A percentile compares a stretch with the other conserved stretches of the same genome.
Conservation (phyloP, 2,329 filamentous ascomycete genomes). For the Diaporthe sp. region DNA sequence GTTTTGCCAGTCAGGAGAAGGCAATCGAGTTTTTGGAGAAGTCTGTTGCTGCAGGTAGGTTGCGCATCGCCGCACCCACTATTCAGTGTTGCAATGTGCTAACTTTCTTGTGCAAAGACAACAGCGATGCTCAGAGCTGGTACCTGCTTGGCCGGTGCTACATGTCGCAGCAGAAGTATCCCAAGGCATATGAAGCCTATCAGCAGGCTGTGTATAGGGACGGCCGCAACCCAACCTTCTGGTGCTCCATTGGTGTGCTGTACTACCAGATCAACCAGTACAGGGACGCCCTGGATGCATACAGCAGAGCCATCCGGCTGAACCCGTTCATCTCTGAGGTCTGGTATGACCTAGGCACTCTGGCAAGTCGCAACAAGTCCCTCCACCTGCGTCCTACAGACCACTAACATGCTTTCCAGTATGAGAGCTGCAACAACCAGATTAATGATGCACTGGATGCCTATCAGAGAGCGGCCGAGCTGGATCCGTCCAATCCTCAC, state of each 20-base stretch:
- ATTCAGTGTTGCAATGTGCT: conserved; percentile 44
- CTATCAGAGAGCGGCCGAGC: conserved; percentile 92
- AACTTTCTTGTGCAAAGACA: conserved; percentile 70
- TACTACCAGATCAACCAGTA: conserved; percentile 99
- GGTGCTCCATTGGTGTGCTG: conserved; percentile 98
- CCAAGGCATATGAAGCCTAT: conserved; percentile 98
- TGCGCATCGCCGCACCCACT: conserved; percentile 35
- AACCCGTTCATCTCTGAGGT: conserved; percentile 99
- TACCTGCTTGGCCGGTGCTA: conserved; percentile 97
- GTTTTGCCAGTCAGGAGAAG: conserved; percentile 92
- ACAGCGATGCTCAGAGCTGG: conserved; percentile 97
- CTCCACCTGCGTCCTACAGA: conserved; percentile 42
- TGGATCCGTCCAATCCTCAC: conserved; percentile 93
- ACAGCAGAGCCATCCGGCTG: conserved; percentile 94
- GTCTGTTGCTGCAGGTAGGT: conserved; percentile 90
- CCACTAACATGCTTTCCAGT: conserved; percentile 64
- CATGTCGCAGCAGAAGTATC: conserved; percentile 99
- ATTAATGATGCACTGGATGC: conserved; percentile 96
- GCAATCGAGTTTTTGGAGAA: conserved; percentile 98
- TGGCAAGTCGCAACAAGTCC: conserved; percentile 73
- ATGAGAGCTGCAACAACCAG: conserved; percentile 99
- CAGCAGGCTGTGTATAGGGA: conserved; percentile 99
- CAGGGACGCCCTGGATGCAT: conserved; percentile 95
- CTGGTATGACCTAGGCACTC: conserved; percentile 97
- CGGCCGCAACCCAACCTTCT: conserved; percentile 97